Base-by-base conservation (phyloP, 2,329 filamentous ascomycete genomes). In the Curvularia spicifera region DNA sequence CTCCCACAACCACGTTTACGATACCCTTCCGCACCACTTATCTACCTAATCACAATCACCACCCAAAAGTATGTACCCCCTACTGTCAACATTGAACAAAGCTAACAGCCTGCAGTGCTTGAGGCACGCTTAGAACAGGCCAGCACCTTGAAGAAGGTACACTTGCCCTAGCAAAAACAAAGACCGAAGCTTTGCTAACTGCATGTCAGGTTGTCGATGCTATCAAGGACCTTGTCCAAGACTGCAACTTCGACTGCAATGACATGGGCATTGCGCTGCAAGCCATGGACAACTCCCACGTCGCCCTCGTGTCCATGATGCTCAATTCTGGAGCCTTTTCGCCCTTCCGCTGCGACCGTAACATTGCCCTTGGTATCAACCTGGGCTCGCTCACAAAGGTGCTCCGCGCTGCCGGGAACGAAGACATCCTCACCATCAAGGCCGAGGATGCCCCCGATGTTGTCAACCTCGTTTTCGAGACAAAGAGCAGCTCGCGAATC, bases 211-310 rank as follows among this genome's bases (percentile, higher is more conserved):
- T 98, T 64, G 93, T 99, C 74, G 96, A 99, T 78, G 92, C 96
- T 71, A 97, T 99, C 88, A 98, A 97, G 82, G 95, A 99, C 75
- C 88, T 99, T 51, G 95, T 99, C 53, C 95, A 98, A 81, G 95
- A 99, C 83, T 99, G 95, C 89, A 99, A 99, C 83, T 99, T 99
- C 83, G 95, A 99, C 85, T 99, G 96, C 90, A 99, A 98, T 90
- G 96, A 99, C 85, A 94, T 92, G 54, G 95, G 95, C 63, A 95
- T 99, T 75, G 93, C 94, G 51, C 91, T 99, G 56, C 95, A 99
- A 82, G 95, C 95, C 75, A 99, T 99, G 96, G 95, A 99, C 85
- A 99, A 98, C 87, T 98, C 93, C 50, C 95, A 99, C 82, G 95
- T 99, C 72, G 95, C 95, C 63, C 91, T 99, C 54, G 95, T 99